These are phyloP conservation scores for Cocos nucifera DNA, from an alignment of 176 grass and related monocot genomes.

Conservation along the genomic window DNA sequence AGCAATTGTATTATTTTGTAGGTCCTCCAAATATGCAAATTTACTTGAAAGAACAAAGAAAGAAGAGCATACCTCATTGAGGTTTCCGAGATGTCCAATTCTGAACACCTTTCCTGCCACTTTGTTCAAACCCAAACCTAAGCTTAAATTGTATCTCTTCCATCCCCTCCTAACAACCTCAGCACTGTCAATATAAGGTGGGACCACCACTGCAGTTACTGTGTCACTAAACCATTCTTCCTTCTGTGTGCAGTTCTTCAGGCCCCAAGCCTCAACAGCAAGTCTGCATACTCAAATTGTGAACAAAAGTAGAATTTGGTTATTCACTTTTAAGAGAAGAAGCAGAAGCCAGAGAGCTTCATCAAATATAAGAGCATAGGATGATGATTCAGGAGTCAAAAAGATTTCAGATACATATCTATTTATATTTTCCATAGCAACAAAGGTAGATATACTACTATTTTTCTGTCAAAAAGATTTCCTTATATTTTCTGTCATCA, in stretches of 20 bases:
- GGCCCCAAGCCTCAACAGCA: constrained; percentile 86
- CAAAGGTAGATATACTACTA: too few species aligned
- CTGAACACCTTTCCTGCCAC: constrained; percentile 83
- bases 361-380: too few species aligned
- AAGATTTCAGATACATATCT: too few species aligned
- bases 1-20: too few species aligned
- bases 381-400: too few species aligned
- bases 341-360: too few species aligned
- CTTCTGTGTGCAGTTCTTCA: constrained; percentile 91
- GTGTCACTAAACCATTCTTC: constrained; percentile 93
- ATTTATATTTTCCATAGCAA: too few species aligned
- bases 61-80: constrained; percentile 57
- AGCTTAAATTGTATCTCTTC: constrained; percentile 18
- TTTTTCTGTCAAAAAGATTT: too few species aligned
- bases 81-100: constrained; percentile 87
- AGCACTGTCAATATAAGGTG: constrained; percentile 52
- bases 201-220: constrained; percentile 80
- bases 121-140: constrained; percentile 11
- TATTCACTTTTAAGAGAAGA: too few species aligned
- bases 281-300: constrained; percentile 31
- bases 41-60: not conserved
- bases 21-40: too few species aligned
- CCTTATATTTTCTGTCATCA: too few species aligned
- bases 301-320: not conserved
- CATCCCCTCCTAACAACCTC: constrained; percentile 36